Base-by-base conservation (phyloP, 805 yeast species). In the Ogataea zsoltii region DNA sequence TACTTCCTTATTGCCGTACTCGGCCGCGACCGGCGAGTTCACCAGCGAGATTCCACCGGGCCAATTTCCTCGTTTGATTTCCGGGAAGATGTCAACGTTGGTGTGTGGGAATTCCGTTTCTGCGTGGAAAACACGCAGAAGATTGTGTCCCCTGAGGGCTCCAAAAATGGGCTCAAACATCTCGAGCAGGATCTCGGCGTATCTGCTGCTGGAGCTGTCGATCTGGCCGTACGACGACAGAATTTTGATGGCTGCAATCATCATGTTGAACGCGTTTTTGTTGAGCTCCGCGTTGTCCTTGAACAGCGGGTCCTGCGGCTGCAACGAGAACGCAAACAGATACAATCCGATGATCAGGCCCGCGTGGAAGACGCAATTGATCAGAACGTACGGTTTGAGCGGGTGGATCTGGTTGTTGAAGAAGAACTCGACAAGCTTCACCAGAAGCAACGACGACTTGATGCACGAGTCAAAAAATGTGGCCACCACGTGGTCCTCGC, bases 401-500 rank as follows among this genome's bases (percentile, higher is more conserved):
- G 74, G 67, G 18, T 66, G 70, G 10, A 66, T 53, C 42, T 65
- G 53, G 29, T 56, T 55, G 33, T 53, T 49, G 44, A 54, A 55
- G 44, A 55, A 62, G 35, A 53, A 57, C 35, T 64, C 62, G 25
- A 63, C 61, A 26, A 69, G 50, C 36, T 65, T 62, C n/a, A 69
- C 62, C n/a, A 61, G 58, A 29, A 70, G 50, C 10, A 68, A 49
- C 2, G 73, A 61, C 1, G 73, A 57, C 44, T 67, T 69, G 34
- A 67, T 61, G 48, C 72, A 66, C 1, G 72, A 63, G 14, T 63
- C 63, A 46, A 68, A 66, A 42, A 70, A 69, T 26, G 54, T 55
- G 12, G 31, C 35, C 37, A 62, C 51, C 2, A 51, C 38, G 9
- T 46, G 48, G 18, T 46, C 53, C 29, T 53, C 40, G 12, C 25